Conservation (phyloP, 1,284 basidiomycete genomes). For the Sanguinoderma infundibulare region DNA sequence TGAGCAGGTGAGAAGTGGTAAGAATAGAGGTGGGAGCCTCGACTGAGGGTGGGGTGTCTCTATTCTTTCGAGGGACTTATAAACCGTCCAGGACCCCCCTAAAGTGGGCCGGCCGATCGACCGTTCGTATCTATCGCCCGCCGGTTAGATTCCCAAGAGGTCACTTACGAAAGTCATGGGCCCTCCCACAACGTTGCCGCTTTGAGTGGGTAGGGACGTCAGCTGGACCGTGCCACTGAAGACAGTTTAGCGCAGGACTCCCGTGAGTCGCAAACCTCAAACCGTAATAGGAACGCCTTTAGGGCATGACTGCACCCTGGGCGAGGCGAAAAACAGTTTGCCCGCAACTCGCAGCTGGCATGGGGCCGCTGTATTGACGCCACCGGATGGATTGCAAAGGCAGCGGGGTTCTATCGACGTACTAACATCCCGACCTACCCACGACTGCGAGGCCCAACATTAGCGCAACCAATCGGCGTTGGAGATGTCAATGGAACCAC, state of each 20-base stretch:
- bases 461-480: constrained; percentile 6
- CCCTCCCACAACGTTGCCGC: constrained; percentile 20
- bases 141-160: constrained; percentile 25
- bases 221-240: constrained; percentile 22
- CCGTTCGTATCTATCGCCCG: constrained; percentile 25
- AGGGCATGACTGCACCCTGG: constrained; percentile 11
- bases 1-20: constrained; percentile 25
- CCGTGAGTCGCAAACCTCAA: constrained; percentile 10
- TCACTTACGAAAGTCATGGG: constrained; percentile 28
- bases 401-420: constrained; percentile 17
- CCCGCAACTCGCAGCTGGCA: constrained; percentile 10
- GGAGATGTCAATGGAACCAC: background rate
- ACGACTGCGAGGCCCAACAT: constrained; percentile 14
- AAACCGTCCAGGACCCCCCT: too few relatives aligned
- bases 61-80: constrained; percentile 26
- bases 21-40: constrained; percentile 29
- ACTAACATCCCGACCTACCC: constrained; percentile 16
- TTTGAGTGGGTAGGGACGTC: constrained; percentile 23
- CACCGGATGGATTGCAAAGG: constrained; percentile 13
- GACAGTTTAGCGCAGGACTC: constrained; percentile 22
- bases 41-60: constrained; percentile 23
- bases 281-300: constrained; percentile 21
- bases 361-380: constrained; percentile 15
- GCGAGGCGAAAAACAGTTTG: constrained; percentile 10
- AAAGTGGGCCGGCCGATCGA: too few relatives aligned